Conservation (phyloP, 1,139 yeast genomes). For the Protomyces inouyei region DNA sequence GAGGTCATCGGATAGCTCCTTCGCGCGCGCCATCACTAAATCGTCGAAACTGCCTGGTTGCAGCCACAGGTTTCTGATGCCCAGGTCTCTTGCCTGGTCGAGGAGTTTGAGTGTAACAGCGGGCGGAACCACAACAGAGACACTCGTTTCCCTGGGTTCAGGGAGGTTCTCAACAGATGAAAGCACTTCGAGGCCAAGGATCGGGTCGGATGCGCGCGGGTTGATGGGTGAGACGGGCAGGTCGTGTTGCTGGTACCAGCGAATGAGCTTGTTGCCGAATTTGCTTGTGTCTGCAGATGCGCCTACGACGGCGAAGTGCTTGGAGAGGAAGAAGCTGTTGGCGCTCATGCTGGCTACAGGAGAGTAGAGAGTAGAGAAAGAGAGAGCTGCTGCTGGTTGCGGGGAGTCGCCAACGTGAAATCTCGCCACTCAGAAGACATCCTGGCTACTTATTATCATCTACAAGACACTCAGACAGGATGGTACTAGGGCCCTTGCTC, state of each 20-base stretch:
- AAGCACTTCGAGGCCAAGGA: conserved; percentile 42
- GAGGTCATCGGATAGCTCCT: conserved; percentile 36
- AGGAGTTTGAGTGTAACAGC: conserved; percentile 50
- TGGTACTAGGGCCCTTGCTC: conserved; percentile 6
- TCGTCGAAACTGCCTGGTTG: conserved; percentile 68
- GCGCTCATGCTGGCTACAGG: conserved; percentile 4
- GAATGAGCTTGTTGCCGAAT: conserved; percentile 64
- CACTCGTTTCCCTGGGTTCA: conserved; percentile 35
- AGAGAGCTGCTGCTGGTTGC: neutral
- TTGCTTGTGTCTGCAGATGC: conserved; percentile 63
- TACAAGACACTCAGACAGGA: neutral
- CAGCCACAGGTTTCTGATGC: conserved; percentile 64
- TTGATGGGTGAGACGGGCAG: conserved; percentile 66
- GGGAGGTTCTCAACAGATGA: conserved; percentile 26
- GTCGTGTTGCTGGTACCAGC: conserved; percentile 59
- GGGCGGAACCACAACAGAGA: conserved; percentile 69
- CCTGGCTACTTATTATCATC: neutral
- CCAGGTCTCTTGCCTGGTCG: conserved; percentile 41
- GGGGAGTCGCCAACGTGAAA: neutral
- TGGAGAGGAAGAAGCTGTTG: conserved; percentile 45
- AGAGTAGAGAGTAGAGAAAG: neutral
- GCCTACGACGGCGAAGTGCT: conserved; percentile 63
- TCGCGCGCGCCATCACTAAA: conserved; percentile 48
- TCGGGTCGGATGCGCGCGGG: conserved; percentile 40
- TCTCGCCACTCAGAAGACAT: neutral